Evolutionary conservation across 768 basidiomycete species (phyloP).

Genomic region (Lanmaoa rubissima): DNA sequence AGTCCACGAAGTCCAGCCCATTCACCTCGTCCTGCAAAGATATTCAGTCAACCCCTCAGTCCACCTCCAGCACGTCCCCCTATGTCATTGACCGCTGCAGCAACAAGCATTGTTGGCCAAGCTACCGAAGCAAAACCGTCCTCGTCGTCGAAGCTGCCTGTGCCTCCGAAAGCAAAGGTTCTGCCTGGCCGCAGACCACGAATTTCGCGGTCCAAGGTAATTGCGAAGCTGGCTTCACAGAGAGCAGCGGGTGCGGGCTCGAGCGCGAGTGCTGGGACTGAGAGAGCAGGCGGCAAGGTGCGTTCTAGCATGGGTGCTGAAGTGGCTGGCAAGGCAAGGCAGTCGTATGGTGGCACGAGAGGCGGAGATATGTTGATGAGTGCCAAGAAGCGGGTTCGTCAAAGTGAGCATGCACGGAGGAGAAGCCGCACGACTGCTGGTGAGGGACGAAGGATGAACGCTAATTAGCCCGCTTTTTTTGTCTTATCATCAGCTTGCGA

Average conservation of each 20-base stretch:
- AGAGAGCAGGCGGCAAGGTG: slow-evolving; percentile 30
- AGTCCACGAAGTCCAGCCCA: slow-evolving; percentile 23
- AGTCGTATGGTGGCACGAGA: slow-evolving; percentile 24
- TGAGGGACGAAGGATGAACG: slow-evolving; percentile 13
- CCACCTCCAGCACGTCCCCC: slow-evolving; percentile 25
- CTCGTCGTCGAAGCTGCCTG: slow-evolving; percentile 11
- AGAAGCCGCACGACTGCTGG: slow-evolving; percentile 40
- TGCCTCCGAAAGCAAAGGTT: slow-evolving; percentile 30
- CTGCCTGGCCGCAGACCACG: slow-evolving; percentile 60
- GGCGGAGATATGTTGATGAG: slow-evolving; percentile 50
- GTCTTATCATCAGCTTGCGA: slow-evolving; percentile 1
- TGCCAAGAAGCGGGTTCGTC: slow-evolving; percentile 70
- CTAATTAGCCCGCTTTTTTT: slow-evolving; percentile 4
- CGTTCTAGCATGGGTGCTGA: slow-evolving; percentile 54
- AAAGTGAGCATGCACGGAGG: slow-evolving; percentile 70
- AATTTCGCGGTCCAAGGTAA: slow-evolving; percentile 79
- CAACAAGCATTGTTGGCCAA: slow-evolving; percentile 23
- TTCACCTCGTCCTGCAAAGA: slow-evolving; percentile 27
- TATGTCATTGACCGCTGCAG: slow-evolving; percentile 33
- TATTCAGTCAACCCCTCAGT: slow-evolving; percentile 55
- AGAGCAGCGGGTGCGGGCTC: slow-evolving; percentile 40
- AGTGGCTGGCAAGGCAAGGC: slow-evolving; percentile 23
- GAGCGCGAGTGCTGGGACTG: slow-evolving; percentile 11
- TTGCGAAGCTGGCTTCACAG: slow-evolving; percentile 72
- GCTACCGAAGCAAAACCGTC: neutral